Evolutionary conservation across 192 early-diverging fungal species (phyloP).

Genomic region (Rhizoclosmatium sp.): DNA sequence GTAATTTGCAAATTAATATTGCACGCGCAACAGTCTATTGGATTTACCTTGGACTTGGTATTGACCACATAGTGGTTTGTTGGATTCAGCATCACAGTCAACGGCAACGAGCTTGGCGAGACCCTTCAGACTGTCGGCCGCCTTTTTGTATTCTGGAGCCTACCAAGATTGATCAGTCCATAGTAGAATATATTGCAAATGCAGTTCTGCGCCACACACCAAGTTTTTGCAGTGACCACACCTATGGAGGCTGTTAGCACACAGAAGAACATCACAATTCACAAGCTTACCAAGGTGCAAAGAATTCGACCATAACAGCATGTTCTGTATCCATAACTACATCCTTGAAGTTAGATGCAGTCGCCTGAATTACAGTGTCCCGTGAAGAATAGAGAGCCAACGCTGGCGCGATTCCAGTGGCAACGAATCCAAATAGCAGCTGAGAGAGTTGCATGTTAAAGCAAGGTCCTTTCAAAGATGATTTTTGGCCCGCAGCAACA

Average conservation of each 20-base stretch:
- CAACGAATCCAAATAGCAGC: neutral
- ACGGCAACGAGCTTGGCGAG: constrained; percentile 88
- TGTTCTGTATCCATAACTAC: constrained; percentile 77
- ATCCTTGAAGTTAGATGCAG: constrained; percentile 63
- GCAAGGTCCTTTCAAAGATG: neutral
- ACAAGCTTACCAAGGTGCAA: constrained; percentile 79
- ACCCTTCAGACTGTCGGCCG: constrained; percentile 82
- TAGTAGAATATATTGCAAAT: too few species aligned
- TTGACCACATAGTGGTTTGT: constrained; percentile 77
- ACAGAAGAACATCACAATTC: neutral
- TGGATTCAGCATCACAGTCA: constrained; percentile 86
- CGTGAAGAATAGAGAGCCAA: constrained; percentile 44
- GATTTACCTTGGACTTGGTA: constrained; percentile 79
- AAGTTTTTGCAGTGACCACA: constrained; percentile 92
- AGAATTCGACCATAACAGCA: constrained; percentile 90
- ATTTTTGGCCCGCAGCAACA: neutral
- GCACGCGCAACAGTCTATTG: neutral
- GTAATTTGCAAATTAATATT: constrained; percentile 25
- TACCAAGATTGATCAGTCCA: constrained; percentile 26
- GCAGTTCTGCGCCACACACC: neutral
- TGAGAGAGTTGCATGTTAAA: neutral
- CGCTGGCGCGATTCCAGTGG: neutral
- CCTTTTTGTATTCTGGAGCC: constrained; percentile 89
- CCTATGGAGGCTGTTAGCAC: constrained; percentile 32
- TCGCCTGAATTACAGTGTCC: constrained; percentile 49